Percentiles rank a stretch among this genome's conserved stretches.
These are phyloP conservation scores for Cyathus striatus DNA, from an alignment of 768 basidiomycete genomes.

Conservation along the genomic window DNA sequence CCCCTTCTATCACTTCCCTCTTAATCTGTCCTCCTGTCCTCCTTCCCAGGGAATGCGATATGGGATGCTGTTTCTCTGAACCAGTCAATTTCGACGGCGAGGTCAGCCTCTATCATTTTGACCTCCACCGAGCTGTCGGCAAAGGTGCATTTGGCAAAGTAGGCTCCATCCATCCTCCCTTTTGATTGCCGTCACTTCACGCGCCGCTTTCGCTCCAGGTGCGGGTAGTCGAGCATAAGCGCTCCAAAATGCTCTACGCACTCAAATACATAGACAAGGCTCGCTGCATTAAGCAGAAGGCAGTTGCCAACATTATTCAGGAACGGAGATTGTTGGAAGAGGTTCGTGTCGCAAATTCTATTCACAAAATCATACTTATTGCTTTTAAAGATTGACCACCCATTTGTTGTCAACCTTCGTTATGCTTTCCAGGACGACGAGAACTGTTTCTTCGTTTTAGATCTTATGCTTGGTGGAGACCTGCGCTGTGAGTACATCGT, in stretches of 20 bases:
- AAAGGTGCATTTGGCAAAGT: constrained; percentile 99
- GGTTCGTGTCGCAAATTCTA: constrained; percentile 34
- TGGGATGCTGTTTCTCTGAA: constrained; percentile 67
- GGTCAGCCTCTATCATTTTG: constrained; percentile 92
- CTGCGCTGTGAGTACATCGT: constrained; percentile 72
- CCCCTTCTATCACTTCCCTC: constrained; percentile 26
- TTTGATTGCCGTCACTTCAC: constrained; percentile 1
- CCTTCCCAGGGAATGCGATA: constrained; percentile 33
- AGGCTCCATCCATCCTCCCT: constrained; percentile 13
- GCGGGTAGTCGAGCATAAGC: constrained; percentile 95
- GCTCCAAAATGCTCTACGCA: constrained; percentile 86
- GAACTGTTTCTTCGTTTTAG: constrained; percentile 96
- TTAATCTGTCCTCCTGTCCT: constrained; percentile 20
- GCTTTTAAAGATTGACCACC: constrained; percentile 68
- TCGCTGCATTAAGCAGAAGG: constrained; percentile 85
- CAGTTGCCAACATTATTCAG: constrained; percentile 90
- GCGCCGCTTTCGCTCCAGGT: constrained; percentile 61
- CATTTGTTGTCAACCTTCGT: constrained; percentile 84
- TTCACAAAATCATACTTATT: constrained; percentile 3
- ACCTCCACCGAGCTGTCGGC: constrained; percentile 91
- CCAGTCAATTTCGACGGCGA: constrained; percentile 84
- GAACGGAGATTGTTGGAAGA: constrained; percentile 91
- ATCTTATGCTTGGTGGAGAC: constrained; percentile 95
- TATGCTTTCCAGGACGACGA: constrained; percentile 98
- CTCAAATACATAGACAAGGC: constrained; percentile 99